Evolutionary conservation across 495 filamentous ascomycete species (phyloP).

Genomic region (Xylaria flabelliformis): DNA sequence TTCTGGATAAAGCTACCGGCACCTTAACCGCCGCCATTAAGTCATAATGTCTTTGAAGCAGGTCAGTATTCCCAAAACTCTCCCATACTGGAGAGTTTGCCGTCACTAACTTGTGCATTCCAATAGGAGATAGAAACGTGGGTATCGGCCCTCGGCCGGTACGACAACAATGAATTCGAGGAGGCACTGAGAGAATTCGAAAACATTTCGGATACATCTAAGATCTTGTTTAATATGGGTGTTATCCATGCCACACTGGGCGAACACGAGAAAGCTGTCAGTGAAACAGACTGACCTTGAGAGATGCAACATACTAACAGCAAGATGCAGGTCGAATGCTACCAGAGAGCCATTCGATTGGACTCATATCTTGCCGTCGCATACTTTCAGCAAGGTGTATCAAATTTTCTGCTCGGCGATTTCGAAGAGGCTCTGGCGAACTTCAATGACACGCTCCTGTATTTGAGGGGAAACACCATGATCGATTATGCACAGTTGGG

Average conservation of each 20-base stretch:
- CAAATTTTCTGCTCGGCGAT: slow-evolving; percentile 95
- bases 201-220: slow-evolving; percentile 90
- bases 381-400: slow-evolving; percentile 98
- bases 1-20: slow-evolving; percentile 38
- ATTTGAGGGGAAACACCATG: slow-evolving; percentile 92
- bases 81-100: neutral
- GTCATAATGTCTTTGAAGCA: slow-evolving; percentile 74
- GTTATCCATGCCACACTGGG: slow-evolving; percentile 98
- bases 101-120: slow-evolving; percentile 26
- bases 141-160: slow-evolving; percentile 88
- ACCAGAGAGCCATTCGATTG: slow-evolving; percentile 84
- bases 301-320: slow-evolving; percentile 24
- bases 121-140: slow-evolving; percentile 97
- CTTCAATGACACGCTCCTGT: slow-evolving; percentile 97
- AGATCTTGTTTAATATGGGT: slow-evolving; percentile 98
- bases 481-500: slow-evolving; percentile 99
- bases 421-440: slow-evolving; percentile 98
- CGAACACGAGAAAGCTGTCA: slow-evolving; percentile 92
- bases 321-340: slow-evolving; percentile 79
- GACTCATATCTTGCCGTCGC: slow-evolving; percentile 97
- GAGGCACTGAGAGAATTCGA: slow-evolving; percentile 82
- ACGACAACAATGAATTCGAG: slow-evolving; percentile 97
- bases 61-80: slow-evolving; percentile 52
- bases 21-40: slow-evolving; percentile 18
- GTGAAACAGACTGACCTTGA: slow-evolving; percentile 41